Base-by-base conservation (phyloP, 2,329 filamentous ascomycete genomes). In the Penicillium brevicompactum region DNA sequence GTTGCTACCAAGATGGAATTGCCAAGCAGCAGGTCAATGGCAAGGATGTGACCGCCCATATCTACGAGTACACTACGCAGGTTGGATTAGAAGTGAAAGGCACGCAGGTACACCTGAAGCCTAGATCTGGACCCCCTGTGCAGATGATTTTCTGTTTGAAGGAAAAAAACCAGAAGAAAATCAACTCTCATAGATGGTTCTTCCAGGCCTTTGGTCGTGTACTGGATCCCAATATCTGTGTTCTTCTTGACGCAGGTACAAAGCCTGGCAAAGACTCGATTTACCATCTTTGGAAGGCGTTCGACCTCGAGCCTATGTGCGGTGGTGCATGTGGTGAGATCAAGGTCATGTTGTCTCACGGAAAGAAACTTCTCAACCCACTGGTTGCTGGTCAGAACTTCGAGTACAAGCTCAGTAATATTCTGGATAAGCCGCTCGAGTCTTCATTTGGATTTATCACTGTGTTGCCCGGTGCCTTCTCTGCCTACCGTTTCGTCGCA, bases 401-500 rank as follows among this genome's bases (percentile, higher is more conserved):
- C 67, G 94, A 99, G 79, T 99, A 99, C 83, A 99, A 99, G 83
- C 96, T 99, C 89, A 96, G 91, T 74, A 99, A 99, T 70, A 99
- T 99, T 70, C 83, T 99, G 43, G 94, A 99, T 74, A 99, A 99
- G 78, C 94, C 94, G 2, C 80, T 99, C 40, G 94, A 99, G 73
- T 97, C 93, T 4, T 91, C 93, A 0, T 99, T 99, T 74, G 94
- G 94, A 45, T 99, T 97, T 78, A 97, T 99, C 71, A 91, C 91
- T 43, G 94, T 99, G 68, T 81, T 99, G 70, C 94, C 94, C 0
- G 94, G 94, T 79, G 94, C 94, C 55, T 96, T 99, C 76, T 97
- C 93, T n/a, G 94, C 94, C 18, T 99, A 99, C 74, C 89, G 94
- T 38, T 99, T 91, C 72, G 84, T 96, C 9, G 94, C 94, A 4